A percentile compares a stretch with the other conserved stretches of the same genome.
These are phyloP conservation scores for Pythium scleroteichum DNA, from an alignment of 352 stramenopile genomes.

Conservation along the genomic window DNA sequence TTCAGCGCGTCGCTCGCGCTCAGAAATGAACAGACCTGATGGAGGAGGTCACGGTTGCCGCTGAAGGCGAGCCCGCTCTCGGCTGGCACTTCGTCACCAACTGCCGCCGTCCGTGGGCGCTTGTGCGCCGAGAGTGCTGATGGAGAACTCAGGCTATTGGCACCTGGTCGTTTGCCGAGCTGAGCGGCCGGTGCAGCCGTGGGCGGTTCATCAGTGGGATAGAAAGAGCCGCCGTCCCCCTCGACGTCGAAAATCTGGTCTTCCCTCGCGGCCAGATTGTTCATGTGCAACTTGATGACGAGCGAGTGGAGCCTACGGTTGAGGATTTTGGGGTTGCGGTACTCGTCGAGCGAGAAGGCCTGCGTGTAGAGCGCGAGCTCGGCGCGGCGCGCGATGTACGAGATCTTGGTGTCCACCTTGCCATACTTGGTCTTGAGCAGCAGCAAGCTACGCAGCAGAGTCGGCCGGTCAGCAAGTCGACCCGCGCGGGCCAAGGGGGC, in stretches of 20 bases:
- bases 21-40: constrained; percentile 31
- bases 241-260: constrained; percentile 22
- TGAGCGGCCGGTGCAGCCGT: too few relatives aligned
- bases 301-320: constrained; percentile 37
- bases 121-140: neutral
- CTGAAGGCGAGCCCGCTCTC: constrained; percentile 26
- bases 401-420: constrained; percentile 37
- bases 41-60: constrained; percentile 30
- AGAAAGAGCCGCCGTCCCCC: neutral
- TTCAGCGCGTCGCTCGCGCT: constrained; percentile 10
- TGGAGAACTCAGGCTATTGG: too few relatives aligned
- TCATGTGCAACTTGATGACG: constrained; percentile 39
- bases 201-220: neutral
- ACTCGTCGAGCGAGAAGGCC: constrained; percentile 32
- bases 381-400: constrained; percentile 35
- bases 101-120: neutral
- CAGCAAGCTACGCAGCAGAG: constrained; percentile 21
- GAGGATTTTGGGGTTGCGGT: constrained; percentile 38
- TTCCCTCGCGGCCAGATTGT: constrained; percentile 30
- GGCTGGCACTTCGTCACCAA: neutral
- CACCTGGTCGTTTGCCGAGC: too few relatives aligned
- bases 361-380: constrained; percentile 39
- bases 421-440: constrained; percentile 42
- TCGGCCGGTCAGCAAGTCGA: neutral
- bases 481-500: neutral